phyloP scores from a whole-genome alignment of 2,329 filamentous ascomycete genomes.

The Zalaria sp. region DNA sequence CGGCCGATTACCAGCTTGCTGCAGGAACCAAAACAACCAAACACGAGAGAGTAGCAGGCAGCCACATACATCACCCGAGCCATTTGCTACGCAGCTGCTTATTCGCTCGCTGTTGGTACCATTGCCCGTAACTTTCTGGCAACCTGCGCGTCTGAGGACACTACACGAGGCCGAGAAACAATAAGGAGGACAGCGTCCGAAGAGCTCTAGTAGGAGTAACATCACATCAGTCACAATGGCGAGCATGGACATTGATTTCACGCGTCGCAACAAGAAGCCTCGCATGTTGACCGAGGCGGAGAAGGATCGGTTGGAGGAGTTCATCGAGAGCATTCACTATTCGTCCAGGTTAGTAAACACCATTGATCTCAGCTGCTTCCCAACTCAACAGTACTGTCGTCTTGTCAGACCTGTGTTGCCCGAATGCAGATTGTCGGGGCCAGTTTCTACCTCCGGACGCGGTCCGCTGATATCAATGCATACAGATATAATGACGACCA shows the following conservation, averaged over 20 bases:
- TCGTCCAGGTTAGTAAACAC: slow-evolving; percentile 56
- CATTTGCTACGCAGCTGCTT: no score
- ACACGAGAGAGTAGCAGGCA: no score
- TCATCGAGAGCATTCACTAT: slow-evolving; percentile 88
- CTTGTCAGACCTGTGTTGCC: not conserved
- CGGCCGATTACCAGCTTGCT: no score
- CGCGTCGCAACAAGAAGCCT: slow-evolving; percentile 74
- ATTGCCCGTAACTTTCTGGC: no score
- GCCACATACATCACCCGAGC: no score
- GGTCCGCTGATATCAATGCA: not conserved
- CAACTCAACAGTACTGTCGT: not conserved
- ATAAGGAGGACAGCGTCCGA: not conserved
- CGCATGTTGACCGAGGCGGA: slow-evolving; percentile 69
- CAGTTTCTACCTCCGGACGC: no score
- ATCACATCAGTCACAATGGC: slow-evolving; percentile 6
- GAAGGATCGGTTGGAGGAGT: slow-evolving; percentile 75
- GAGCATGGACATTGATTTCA: slow-evolving; percentile 57
- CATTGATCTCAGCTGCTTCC: not conserved
- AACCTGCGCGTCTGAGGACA: no score
- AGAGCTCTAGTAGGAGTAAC: not conserved
- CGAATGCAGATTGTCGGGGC: not conserved
- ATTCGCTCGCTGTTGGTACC: no score
- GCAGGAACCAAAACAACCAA: no score
- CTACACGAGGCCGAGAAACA: no score
- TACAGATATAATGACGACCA: slow-evolving; percentile 79